phyloP scores from a whole-genome alignment of 23 red algal genomes.

The Agarophyton chilense region DNA sequence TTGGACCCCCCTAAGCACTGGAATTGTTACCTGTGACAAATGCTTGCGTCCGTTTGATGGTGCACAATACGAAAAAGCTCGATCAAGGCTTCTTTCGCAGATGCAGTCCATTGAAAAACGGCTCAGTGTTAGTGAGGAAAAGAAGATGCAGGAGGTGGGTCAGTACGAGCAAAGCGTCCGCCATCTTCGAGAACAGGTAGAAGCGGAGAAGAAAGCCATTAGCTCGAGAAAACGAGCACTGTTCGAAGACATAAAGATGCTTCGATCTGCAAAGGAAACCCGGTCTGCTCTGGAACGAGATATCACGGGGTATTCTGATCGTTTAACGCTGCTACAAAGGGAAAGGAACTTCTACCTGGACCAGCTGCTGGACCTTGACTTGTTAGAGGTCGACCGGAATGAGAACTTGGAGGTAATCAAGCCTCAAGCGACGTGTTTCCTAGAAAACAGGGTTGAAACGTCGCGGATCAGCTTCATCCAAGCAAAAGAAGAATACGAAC shows the following conservation, averaged over 20 bases:
- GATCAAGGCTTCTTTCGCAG: slow-evolving; percentile 9
- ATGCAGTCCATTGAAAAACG: slow-evolving; percentile 27
- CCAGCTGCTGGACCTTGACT: slow-evolving; percentile 7
- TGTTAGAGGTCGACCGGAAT: not conserved
- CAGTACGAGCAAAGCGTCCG: slow-evolving; percentile 25
- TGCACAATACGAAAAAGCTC: slow-evolving; percentile 34
- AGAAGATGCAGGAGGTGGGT: not conserved
- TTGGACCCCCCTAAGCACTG: not conserved
- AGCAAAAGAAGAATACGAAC: slow-evolving; percentile 4
- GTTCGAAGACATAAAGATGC: not conserved
- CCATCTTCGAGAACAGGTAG: not conserved
- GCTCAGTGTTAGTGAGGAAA: slow-evolving; percentile 1
- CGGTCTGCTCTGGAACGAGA: slow-evolving; percentile 28
- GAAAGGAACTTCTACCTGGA: slow-evolving; percentile 38
- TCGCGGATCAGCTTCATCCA: not conserved
- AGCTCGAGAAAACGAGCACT: not conserved
- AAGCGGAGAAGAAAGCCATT: slow-evolving; percentile 20
- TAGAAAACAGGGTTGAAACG: not conserved
- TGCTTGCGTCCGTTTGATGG: slow-evolving; percentile 56
- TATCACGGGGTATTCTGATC: not conserved
- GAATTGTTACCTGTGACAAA: slow-evolving; percentile 40
- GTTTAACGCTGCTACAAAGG: slow-evolving; percentile 4
- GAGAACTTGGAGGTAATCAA: not conserved
- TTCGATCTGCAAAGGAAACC: slow-evolving; percentile 14
- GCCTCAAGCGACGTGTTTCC: not conserved